Evolutionary conservation across 108 stramenopile genomes (phyloP), one percentile per base, ranked within the genome.

Genomic region (Hondaea fermentalgiana): DNA sequence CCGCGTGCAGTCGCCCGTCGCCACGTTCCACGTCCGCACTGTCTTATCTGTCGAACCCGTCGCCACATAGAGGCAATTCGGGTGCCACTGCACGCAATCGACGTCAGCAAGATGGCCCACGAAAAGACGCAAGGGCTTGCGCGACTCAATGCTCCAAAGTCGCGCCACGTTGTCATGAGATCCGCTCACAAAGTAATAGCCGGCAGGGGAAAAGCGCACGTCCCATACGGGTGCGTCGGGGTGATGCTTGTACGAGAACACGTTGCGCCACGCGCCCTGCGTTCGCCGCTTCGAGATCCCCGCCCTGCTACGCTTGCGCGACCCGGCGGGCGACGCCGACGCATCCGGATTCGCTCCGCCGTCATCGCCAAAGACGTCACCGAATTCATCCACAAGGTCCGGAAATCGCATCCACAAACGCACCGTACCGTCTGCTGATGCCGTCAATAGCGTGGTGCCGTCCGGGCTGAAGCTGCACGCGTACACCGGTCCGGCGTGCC

Each of bases 181-280:
- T 49, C 96, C 97, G 12, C 97, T 96, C 29, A 96, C 97, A 93
- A 98, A 98, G 90, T 97, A 97, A 91, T 98, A 97, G n/a, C 99
- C 99, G 42, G 91, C 94, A 4, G 98, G 92, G 0, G 60, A 47
- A 69, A 92, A 92, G 0, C 29, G 57, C 60, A 93, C 92, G 23
- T 91, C 91, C 92, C 92, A 92, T 42, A 92, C 90, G 42, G 91
- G 76, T 12, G 49, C 90, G 42, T 90, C 51, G 23, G 89, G n/a
- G 58, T 87, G 89, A 5, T 28, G 58, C 76, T 19, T 57, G 58
- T 72, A 90, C 72, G 57, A 57, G 25, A 57, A 58, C 49, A 90
- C 71, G n/a, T 59, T 59, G 4, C 87, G 58, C 83, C 87, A 55
- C 35, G 53, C 5, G 87, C 29, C 25, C 35, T 89, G 51, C 6